Evolutionary conservation across 148 eudicot species (phyloP).

Genomic region (Chenopodium suecicum): DNA sequence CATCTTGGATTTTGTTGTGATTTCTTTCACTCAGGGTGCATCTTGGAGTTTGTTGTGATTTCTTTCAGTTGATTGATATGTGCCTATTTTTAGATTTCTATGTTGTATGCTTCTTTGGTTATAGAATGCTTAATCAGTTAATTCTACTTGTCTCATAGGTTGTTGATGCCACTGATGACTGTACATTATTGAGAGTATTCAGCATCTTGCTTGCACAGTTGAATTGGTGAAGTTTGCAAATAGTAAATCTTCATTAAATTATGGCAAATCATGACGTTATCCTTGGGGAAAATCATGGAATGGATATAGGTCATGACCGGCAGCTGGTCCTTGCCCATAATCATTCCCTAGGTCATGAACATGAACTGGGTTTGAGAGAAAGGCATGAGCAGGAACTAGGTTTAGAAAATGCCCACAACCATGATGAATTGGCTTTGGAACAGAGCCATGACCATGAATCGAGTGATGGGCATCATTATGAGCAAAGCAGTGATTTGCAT

Average conservation of each 20-base stretch:
- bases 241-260: background rate
- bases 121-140: background rate
- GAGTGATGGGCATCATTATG: conserved; percentile 25
- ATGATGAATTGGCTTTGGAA: conserved; percentile 32
- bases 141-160: conserved; percentile 6
- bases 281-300: conserved; percentile 40
- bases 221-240: background rate
- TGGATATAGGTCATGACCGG: conserved; percentile 33
- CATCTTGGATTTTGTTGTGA: background rate
- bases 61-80: background rate
- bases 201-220: background rate
- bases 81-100: background rate
- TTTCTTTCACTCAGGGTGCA: background rate
- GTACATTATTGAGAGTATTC: background rate
- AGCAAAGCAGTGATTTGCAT: conserved; percentile 34
- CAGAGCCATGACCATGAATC: conserved; percentile 28
- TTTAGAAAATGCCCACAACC: conserved; percentile 25
- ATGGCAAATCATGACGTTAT: conserved; percentile 49
- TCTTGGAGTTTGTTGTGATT: background rate
- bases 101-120: background rate
- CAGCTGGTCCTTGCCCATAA: conserved; percentile 31
- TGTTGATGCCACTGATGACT: background rate
- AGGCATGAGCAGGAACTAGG: conserved; percentile 26
- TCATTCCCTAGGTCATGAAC: conserved; percentile 28
- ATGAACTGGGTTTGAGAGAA: background rate